A percentile compares a stretch with the other conserved stretches of the same genome.
Conservation (phyloP, 441 rosid genomes). For the Pelargonium fulgidum region DNA sequence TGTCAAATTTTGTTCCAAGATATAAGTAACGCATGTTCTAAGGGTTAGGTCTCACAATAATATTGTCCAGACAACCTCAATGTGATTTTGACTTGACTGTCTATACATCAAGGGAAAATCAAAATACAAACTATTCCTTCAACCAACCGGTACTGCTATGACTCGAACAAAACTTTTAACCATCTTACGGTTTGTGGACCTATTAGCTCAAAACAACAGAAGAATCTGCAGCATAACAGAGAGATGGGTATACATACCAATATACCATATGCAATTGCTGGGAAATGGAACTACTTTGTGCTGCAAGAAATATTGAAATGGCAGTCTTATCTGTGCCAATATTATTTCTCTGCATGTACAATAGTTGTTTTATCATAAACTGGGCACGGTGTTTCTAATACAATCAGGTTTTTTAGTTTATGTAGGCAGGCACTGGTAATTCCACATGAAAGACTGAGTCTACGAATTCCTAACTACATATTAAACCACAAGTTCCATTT, state of each 20-base stretch:
- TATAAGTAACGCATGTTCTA: not conserved
- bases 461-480: too few species aligned
- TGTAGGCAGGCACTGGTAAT: conserved; percentile 16
- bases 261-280: not conserved
- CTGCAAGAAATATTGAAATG: not conserved
- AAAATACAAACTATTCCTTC: not conserved
- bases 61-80: not conserved
- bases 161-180: too few species aligned
- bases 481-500: not conserved
- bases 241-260: not conserved
- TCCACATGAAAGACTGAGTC: not conserved
- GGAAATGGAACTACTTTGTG: not conserved
- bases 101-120: not conserved
- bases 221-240: too few species aligned
- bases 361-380: not conserved
- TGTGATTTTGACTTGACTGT: too few species aligned
- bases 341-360: conserved; percentile 20
- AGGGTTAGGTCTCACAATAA: not conserved
- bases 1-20: not conserved
- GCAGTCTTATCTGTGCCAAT: not conserved
- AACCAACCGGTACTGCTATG: not conserved
- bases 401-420: conserved; percentile 13
- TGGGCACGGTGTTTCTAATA: conserved; percentile 4
- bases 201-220: too few species aligned
- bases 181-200: too few species aligned